These are phyloP conservation scores for Cladobotryum protrusum DNA, from an alignment of 2,329 filamentous ascomycete genomes.

Conservation along the genomic window DNA sequence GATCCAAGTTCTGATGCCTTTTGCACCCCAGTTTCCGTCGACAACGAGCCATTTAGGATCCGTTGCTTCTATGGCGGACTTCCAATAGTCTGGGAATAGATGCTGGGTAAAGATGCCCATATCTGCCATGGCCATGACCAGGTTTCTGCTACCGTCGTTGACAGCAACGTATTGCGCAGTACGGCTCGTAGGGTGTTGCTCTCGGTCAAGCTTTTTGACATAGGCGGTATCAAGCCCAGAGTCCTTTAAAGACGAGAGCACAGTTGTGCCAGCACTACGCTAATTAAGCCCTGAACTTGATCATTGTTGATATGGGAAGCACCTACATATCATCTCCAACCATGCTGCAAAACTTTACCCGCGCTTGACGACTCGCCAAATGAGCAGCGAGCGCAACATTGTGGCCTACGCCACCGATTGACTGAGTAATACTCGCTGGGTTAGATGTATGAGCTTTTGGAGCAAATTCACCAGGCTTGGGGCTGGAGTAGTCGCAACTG, in stretches of 20 bases:
- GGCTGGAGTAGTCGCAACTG: slow-evolving; percentile 64
- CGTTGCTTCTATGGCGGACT: slow-evolving; percentile 47
- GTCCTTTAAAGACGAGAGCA: slow-evolving; percentile 58
- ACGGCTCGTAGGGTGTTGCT: slow-evolving; percentile 47
- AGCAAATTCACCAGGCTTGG: slow-evolving; percentile 22
- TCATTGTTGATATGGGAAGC: not conserved
- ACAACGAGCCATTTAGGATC: slow-evolving; percentile 73
- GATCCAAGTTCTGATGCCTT: slow-evolving; percentile 63
- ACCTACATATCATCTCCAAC: slow-evolving; percentile 70
- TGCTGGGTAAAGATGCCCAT: slow-evolving; percentile 73
- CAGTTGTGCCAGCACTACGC: slow-evolving; percentile 63
- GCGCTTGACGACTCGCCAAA: slow-evolving; percentile 51
- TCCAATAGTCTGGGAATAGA: slow-evolving; percentile 52
- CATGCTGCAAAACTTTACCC: slow-evolving; percentile 71
- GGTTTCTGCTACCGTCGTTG: slow-evolving; percentile 75
- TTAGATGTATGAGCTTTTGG: slow-evolving; percentile 75
- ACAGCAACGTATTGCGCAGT: slow-evolving; percentile 91
- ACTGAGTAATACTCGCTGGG: slow-evolving; percentile 71
- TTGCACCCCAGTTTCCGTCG: slow-evolving; percentile 77
- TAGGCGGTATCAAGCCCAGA: slow-evolving; percentile 59
- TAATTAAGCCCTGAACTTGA: slow-evolving; percentile 1
- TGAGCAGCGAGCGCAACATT: slow-evolving; percentile 86
- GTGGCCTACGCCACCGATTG: slow-evolving; percentile 83
- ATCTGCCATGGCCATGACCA: slow-evolving; percentile 91
- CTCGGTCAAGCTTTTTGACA: slow-evolving; percentile 50